Percentiles rank a stretch among this genome's conserved stretches.
Evolutionary conservation across 129 eudicot genomes (phyloP).

Genomic region (Silybum marianum): DNA sequence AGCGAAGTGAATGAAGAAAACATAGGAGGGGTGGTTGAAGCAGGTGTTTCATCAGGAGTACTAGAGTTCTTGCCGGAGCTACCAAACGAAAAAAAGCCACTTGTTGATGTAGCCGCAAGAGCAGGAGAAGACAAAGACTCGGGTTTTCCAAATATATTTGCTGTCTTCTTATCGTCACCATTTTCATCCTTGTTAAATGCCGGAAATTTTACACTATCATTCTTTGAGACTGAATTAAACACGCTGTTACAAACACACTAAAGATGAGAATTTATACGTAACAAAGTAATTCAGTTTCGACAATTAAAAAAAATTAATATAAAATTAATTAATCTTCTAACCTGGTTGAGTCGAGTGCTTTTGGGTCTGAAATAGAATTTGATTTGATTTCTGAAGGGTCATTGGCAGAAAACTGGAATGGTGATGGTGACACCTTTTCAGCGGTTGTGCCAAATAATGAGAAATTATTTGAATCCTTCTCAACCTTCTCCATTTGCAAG

Average conservation of each 20-base stretch:
- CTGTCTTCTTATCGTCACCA: slow-evolving; percentile 26
- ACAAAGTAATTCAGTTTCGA: slow-evolving; percentile 16
- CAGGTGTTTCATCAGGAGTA: slow-evolving; percentile 21
- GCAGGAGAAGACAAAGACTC: slow-evolving; percentile 26
- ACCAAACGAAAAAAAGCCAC: slow-evolving; percentile 25
- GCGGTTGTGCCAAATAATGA: slow-evolving; percentile 27
- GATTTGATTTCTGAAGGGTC: slow-evolving; percentile 20
- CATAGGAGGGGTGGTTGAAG: slow-evolving; percentile 9
- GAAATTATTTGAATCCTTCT: slow-evolving; percentile 26
- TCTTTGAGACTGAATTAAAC: slow-evolving; percentile 10
- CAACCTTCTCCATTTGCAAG: slow-evolving; percentile 17
- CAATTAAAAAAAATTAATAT: not conserved
- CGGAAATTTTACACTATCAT: slow-evolving; percentile 22
- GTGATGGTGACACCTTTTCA: slow-evolving; percentile 40
- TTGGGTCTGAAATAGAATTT: slow-evolving; percentile 24
- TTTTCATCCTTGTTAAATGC: slow-evolving; percentile 27
- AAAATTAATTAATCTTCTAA: slow-evolving; percentile 15
- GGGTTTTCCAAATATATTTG: slow-evolving; percentile 13
- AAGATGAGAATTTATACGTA: slow-evolving; percentile 7
- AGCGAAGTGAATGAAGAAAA: slow-evolving; percentile 27
- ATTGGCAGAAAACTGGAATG: slow-evolving; percentile 28
- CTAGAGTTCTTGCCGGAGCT: slow-evolving; percentile 12
- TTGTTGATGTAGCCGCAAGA: slow-evolving; percentile 24
- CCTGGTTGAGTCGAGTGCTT: slow-evolving; percentile 35
- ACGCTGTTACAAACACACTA: slow-evolving; percentile 43